Conservation (phyloP, 2,329 filamentous ascomycete genomes). For the Alternaria atra region DNA sequence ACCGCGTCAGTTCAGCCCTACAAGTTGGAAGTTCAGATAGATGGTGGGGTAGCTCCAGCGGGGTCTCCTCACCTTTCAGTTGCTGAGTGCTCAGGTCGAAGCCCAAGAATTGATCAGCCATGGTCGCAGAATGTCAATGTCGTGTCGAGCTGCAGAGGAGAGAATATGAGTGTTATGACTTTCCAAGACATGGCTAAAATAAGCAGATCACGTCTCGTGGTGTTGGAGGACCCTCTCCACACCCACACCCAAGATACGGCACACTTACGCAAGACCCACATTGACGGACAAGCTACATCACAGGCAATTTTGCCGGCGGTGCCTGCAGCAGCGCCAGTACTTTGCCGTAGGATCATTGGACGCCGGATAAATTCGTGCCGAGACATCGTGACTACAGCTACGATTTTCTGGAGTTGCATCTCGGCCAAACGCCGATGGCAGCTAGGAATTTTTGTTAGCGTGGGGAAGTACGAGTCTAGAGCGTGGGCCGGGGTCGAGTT, state of each 20-base stretch:
- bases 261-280: constrained; percentile 27
- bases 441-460: constrained; percentile 4
- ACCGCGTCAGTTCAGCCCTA: constrained; percentile 24
- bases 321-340: constrained; percentile 29
- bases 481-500: not conserved
- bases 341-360: constrained; percentile 25
- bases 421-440: constrained; percentile 15
- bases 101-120: constrained; percentile 75
- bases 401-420: constrained; percentile 2
- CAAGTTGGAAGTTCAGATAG: constrained; percentile 9
- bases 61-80: constrained; percentile 74
- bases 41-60: constrained; percentile 44
- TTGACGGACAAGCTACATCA: constrained; percentile 31
- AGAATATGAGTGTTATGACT: constrained; percentile 1
- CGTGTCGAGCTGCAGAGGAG: not conserved
- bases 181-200: constrained; percentile 25
- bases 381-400: constrained; percentile 5
- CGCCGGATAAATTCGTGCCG: constrained; percentile 33
- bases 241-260: constrained; percentile 22
- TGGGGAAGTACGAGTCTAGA: constrained; percentile 7
- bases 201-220: constrained; percentile 23
- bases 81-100: constrained; percentile 98
- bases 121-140: constrained; percentile 26
- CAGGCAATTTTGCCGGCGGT: constrained; percentile 44
- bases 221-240: constrained; percentile 24